Percentiles rank a stretch among this genome's conserved stretches.
These are phyloP conservation scores for Boletus vermiculosoides DNA, from an alignment of 768 basidiomycete species.

Conservation along the genomic window DNA sequence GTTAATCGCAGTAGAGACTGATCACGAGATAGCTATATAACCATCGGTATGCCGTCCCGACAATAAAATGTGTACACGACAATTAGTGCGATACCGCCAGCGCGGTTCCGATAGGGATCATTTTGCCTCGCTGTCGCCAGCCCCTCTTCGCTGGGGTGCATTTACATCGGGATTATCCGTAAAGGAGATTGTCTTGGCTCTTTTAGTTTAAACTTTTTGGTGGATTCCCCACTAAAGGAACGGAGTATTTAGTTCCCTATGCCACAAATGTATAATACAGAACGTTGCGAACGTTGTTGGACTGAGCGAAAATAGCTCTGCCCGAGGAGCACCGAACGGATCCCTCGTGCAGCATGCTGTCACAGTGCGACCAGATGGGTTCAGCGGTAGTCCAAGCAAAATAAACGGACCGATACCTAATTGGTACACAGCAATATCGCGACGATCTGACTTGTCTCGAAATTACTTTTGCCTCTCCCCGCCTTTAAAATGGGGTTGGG, in stretches of 20 bases:
- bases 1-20: constrained; percentile 4
- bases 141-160: constrained; percentile 18
- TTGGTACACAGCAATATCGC: constrained; percentile 21
- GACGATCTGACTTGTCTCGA: constrained; percentile 24
- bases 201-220: constrained; percentile 37
- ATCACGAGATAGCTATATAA: constrained; percentile 7
- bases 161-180: constrained; percentile 21
- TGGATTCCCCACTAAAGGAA: constrained; percentile 21
- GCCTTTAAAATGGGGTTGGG: constrained; percentile 27
- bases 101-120: constrained; percentile 16
- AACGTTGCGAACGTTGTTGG: constrained; percentile 13
- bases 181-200: constrained; percentile 34
- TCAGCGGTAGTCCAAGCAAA: constrained; percentile 22
- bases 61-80: constrained; percentile 15
- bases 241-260: constrained; percentile 16
- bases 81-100: constrained; percentile 7
- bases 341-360: constrained; percentile 27
- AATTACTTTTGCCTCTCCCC: constrained; percentile 16
- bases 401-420: constrained; percentile 24
- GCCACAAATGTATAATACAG: constrained; percentile 24
- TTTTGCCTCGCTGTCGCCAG: constrained; percentile 21
- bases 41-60: constrained; percentile 27
- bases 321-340: constrained; percentile 33
- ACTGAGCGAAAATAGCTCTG: constrained; percentile 27
- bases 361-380: constrained; percentile 20